Base-by-base conservation (phyloP, 495 filamentous ascomycete species). In the Penicillium ucsense region DNA sequence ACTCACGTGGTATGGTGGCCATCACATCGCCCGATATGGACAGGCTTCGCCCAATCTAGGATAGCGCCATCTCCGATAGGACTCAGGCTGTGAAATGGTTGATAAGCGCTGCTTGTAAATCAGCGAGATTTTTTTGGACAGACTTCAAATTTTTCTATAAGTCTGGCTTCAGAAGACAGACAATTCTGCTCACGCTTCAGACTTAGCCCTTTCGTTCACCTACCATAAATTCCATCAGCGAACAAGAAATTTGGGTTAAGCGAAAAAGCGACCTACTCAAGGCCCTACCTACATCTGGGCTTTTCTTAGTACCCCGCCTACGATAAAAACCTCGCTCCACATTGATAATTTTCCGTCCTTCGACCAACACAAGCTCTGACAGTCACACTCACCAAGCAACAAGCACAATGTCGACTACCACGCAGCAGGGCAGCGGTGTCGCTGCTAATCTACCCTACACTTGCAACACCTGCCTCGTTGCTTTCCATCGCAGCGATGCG, bases 401-500 rank as follows among this genome's bases (percentile, higher is more conserved):
- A 11, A 38, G 36, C 35, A 41, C 29, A 30, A 62, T 62, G 59
- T 57, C 59, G 28, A 44, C 58, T 8, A 52, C 40, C 11, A 55
- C 41, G 20, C 49, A 54, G 35, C 46, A 54, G 48, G 36, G 38
- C 31, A 35, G 38, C 34, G 48, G 42, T 27, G 53, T 59, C 6
- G 78, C 84, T 27, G 39, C 46, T 34, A 47, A 38, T 30, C 85
- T 95, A 64, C 90, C 91, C 2, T 97, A 88, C 65, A 95, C 92
- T 38, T 98, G 92, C 78, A 98, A 98, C 70, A 88, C 91, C 31
- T 98, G 92, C 56, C 89, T 95, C 55, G 89, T 98, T 48, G 92
- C 92, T 31, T 97, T 96, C 70, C 83, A 91, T 56, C 85, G 84
- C 61, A 85, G 84, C 61, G 91, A 97, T 62, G 79, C 89, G n/a